These are phyloP conservation scores for Escovopsis sp. DNA, from an alignment of 2,329 filamentous ascomycete genomes.

Conservation along the genomic window DNA sequence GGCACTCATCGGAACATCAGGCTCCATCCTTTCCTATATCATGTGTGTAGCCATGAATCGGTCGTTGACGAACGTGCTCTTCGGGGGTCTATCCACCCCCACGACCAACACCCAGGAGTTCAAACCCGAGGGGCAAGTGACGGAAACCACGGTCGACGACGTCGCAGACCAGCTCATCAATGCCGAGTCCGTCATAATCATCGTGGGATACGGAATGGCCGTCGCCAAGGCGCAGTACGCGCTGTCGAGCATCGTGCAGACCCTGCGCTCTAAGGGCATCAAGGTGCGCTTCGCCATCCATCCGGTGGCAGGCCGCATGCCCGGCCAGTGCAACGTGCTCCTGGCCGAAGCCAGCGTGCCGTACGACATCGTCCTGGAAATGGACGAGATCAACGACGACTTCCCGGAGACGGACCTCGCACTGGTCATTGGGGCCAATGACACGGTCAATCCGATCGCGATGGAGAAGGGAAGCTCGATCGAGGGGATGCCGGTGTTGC, in stretches of 20 bases:
- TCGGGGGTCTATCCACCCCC: slow-evolving; percentile 52
- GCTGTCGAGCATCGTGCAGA: slow-evolving; percentile 64
- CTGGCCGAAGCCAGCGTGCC: slow-evolving; percentile 78
- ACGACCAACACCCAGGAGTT: slow-evolving; percentile 38
- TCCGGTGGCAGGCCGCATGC: slow-evolving; percentile 82
- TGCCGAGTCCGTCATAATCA: slow-evolving; percentile 74
- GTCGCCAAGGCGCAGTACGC: slow-evolving; percentile 89
- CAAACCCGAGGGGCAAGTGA: slow-evolving; percentile 68
- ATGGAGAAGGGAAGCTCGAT: slow-evolving; percentile 71
- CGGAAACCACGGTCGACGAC: slow-evolving; percentile 65
- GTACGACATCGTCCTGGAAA: slow-evolving; percentile 85
- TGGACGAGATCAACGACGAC: slow-evolving; percentile 94
- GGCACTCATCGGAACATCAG: slow-evolving; percentile 74
- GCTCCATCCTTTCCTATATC: slow-evolving; percentile 78
- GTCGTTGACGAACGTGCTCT: slow-evolving; percentile 75
- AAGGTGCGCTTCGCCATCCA: slow-evolving; percentile 84
- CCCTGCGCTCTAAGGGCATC: slow-evolving; percentile 58
- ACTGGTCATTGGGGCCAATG: slow-evolving; percentile 81
- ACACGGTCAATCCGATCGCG: slow-evolving; percentile 83
- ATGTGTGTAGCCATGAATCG: slow-evolving; percentile 86
- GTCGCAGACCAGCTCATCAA: slow-evolving; percentile 60
- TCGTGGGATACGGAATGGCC: slow-evolving; percentile 88
- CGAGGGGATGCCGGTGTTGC: slow-evolving; percentile 81
- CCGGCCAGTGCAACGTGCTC: slow-evolving; percentile 82
- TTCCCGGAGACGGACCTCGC: slow-evolving; percentile 75